Conservation (phyloP, 768 basidiomycete species). For the Tylopilus plumbeoviolaceoides region DNA sequence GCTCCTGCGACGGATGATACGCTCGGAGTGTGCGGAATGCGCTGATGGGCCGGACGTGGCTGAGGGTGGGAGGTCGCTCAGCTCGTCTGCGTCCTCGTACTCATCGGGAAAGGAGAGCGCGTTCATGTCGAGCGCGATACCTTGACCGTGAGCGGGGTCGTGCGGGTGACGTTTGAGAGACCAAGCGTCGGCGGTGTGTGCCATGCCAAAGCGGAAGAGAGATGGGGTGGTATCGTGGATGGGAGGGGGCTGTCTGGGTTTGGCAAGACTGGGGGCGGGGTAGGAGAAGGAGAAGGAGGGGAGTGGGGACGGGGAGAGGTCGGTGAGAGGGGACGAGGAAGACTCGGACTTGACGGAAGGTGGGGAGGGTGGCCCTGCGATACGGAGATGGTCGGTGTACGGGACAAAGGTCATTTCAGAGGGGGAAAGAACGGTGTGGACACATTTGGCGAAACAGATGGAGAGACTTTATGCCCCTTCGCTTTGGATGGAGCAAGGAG, state of each 20-base stretch:
- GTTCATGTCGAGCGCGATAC: constrained; percentile 22
- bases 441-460: background rate
- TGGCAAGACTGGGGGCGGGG: constrained; percentile 4
- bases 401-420: constrained; percentile 22
- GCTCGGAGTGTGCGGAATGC: constrained; percentile 33
- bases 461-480: constrained; percentile 9
- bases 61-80: constrained; percentile 40
- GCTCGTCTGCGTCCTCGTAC: constrained; percentile 57
- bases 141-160: constrained; percentile 5
- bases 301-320: constrained; percentile 20
- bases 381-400: constrained; percentile 16
- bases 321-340: constrained; percentile 20
- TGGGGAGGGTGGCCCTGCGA: constrained; percentile 8
- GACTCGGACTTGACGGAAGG: constrained; percentile 30
- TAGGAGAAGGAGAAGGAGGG: constrained; percentile 23
- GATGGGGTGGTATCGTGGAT: constrained; percentile 1
- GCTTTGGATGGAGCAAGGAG: background rate
- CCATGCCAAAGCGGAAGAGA: constrained; percentile 28
- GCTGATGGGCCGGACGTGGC: constrained; percentile 20
- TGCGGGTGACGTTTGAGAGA: constrained; percentile 15
- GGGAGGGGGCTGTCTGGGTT: background rate
- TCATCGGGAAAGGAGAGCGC: constrained; percentile 53
- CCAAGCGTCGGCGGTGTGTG: constrained; percentile 24
- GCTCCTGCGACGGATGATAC: constrained; percentile 63
- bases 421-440: background rate